Evolutionary conservation across 2,329 filamentous ascomycete species (phyloP), one percentile per base, ranked within the genome.

Genomic region (Penicillium janthinellum): DNA sequence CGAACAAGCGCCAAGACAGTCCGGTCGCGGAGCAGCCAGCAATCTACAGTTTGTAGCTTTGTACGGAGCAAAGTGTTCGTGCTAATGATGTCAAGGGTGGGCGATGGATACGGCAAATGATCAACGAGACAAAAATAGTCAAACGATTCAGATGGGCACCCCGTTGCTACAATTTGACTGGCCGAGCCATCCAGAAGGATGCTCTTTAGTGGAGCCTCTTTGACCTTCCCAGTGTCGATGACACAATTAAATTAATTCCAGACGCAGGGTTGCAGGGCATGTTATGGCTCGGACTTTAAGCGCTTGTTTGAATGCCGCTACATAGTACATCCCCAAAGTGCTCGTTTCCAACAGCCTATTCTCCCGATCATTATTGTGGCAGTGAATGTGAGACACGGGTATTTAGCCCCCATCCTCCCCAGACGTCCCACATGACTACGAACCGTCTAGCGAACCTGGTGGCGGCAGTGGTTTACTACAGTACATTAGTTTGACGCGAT

Each of bases 51-150:
- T 20, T 20, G 20, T 20, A 20, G 20, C 20, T 20, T 20, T 20
- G 20, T 20, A 20, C 20, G 28, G 5, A 7, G 7, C 28, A 31
- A 47, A 28, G 44, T 22, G 22, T 47, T 22, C 15, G 45, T 51
- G 55, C 45, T 11, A 17, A 39, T 51, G 49, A 39, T 51, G 49
- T 51, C 49, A 51, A 51, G 49, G 20, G 49, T 39, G 5, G 0
- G 10, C 12, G 49, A 37, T 35, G 6, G 12, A 39, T 38, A n/a
- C n/a, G 49, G 49, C 4, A 38, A 52, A 5, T 25, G 35, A 39
- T 39, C 34, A 7, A 22, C 49, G 49, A 25, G 20, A 52, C 35
- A 39, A 52, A 52, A 52, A 39, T 52, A 39, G 49, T 38, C 34
- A 20, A 39, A 28, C 35, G 31, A 31, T 22, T 25, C 49, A 25